These are phyloP conservation scores for Scutellaria minor DNA, from an alignment of 257 asterid species.

Conservation along the genomic window DNA sequence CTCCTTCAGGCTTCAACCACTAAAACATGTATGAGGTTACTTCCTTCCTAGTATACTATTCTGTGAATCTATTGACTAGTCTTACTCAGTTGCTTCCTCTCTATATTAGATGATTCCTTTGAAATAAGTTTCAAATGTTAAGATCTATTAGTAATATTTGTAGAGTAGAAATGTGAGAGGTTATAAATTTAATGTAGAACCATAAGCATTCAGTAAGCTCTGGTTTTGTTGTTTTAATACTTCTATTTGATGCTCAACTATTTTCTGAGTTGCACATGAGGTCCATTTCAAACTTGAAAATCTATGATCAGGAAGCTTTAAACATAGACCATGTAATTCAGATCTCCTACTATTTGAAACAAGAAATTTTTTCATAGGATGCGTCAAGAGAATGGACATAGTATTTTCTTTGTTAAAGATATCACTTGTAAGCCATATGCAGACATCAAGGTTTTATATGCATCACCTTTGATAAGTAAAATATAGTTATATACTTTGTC, in stretches of 20 bases:
- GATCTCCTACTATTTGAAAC: neutral
- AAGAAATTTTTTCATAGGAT: no score
- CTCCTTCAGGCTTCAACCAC: neutral
- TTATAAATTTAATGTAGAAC: neutral
- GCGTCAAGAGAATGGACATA: no score
- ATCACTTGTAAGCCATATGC: no score
- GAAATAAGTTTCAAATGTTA: no score
- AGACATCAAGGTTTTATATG: no score
- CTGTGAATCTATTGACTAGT: neutral
- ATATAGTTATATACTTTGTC: no score
- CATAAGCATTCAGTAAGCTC: neutral
- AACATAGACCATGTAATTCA: neutral
- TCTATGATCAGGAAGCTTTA: neutral
- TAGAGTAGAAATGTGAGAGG: neutral
- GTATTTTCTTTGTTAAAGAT: no score
- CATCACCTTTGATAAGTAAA: no score
- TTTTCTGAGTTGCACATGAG: neutral
- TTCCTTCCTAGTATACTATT: neutral
- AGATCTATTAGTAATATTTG: neutral
- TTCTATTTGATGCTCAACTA: neutral
- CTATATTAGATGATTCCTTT: neutral
- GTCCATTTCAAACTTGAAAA: neutral
- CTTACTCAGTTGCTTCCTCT: neutral
- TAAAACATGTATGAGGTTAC: neutral
- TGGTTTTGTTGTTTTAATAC: neutral